Conservation (phyloP, 306 rosid species). For the Medicago arabica region DNA sequence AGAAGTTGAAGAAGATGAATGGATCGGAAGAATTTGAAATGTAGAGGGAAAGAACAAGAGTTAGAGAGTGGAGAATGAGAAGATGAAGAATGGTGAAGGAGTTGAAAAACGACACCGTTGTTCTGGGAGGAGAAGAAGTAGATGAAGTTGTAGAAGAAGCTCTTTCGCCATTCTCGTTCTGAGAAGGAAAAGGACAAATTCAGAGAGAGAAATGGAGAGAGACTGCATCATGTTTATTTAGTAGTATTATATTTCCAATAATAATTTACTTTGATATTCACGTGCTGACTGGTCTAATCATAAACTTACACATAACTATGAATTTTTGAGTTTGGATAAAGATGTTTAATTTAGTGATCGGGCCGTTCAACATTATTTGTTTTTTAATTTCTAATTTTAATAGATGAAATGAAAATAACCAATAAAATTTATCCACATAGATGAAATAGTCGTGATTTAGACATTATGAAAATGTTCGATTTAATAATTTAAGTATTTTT, state of each 20-base stretch:
- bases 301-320: no score
- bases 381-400: background rate
- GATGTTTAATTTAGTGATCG: no score
- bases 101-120: constrained; percentile 64
- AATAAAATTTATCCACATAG: no score
- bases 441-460: no score
- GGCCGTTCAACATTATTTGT: background rate
- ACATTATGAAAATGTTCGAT: no score
- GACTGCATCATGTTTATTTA: background rate
- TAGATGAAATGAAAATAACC: no score
- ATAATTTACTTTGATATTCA: no score
- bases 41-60: constrained; percentile 36
- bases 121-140: constrained; percentile 53
- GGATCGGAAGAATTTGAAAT: constrained; percentile 66
- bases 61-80: constrained; percentile 44
- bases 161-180: constrained; percentile 66
- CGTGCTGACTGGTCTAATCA: no score
- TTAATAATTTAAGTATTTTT: no score
- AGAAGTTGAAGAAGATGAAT: constrained; percentile 35
- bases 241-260: no score
- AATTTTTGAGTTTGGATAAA: no score
- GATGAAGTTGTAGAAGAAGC: constrained; percentile 79
- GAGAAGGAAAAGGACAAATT: constrained; percentile 55
- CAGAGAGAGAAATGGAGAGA: constrained; percentile 36
- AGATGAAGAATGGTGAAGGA: constrained; percentile 37